A percentile compares a stretch with the other conserved stretches of the same genome.
These are phyloP conservation scores for Stentor roeselii DNA, from an alignment of 73 alveolate species.

Conservation along the genomic window DNA sequence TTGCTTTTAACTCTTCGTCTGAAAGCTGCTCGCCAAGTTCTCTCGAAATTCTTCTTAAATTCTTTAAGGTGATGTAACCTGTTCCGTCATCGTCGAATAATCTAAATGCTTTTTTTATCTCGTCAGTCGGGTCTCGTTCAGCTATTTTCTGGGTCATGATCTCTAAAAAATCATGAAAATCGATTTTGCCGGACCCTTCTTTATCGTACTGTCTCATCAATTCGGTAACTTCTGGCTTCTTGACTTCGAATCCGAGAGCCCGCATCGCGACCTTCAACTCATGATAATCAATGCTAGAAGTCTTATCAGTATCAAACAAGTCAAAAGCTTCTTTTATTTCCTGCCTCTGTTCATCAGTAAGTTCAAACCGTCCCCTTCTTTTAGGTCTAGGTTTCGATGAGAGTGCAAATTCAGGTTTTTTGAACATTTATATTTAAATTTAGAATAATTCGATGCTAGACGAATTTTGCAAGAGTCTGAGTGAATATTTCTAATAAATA, in stretches of 20 bases:
- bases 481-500: too few species aligned
- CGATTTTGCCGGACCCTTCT: conserved; percentile 79
- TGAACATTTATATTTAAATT: conserved; percentile 13
- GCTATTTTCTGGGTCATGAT: conserved; percentile 88
- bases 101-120: conserved; percentile 92
- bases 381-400: conserved; percentile 15
- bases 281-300: conserved; percentile 98
- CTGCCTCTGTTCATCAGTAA: conserved; percentile 55
- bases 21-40: conserved; percentile 98
- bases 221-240: conserved; percentile 78
- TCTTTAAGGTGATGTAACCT: conserved; percentile 89
- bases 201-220: conserved; percentile 88
- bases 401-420: conserved; percentile 8
- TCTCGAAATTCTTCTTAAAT: conserved; percentile 95
- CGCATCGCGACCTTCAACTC: conserved; percentile 96
- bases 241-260: conserved; percentile 90
- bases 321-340: conserved; percentile 97
- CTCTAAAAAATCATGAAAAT: conserved; percentile 81
- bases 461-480: too few species aligned
- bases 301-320: conserved; percentile 95
- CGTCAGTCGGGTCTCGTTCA: conserved; percentile 96
- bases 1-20: conserved; percentile 97
- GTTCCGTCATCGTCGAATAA: conserved; percentile 95
- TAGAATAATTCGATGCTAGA: too few species aligned
- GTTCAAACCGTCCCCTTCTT: conserved; percentile 23